Conservation (phyloP, 306 rosid genomes). For the Ammopiptanthus mongolicus region DNA sequence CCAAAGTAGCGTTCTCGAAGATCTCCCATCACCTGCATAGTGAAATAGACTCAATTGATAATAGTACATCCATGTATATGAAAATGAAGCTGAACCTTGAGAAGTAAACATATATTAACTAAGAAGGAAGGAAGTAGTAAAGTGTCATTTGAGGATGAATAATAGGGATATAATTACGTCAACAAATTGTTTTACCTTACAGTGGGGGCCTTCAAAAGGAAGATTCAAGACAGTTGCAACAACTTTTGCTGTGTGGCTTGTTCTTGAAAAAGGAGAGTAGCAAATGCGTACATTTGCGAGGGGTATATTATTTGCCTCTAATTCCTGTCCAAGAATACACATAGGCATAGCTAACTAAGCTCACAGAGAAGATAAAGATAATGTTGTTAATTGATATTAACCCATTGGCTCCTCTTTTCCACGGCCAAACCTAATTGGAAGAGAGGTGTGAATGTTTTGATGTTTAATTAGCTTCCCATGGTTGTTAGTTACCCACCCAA, state of each 20-base stretch:
- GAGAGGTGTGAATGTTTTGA: too few relatives aligned
- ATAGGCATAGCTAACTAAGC: too few relatives aligned
- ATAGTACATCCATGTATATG: not conserved
- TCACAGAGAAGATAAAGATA: too few relatives aligned
- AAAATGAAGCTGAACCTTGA: too few relatives aligned
- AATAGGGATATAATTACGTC: too few relatives aligned
- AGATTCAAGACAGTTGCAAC: slow-evolving; percentile 55
- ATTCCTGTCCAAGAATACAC: slow-evolving; percentile 39
- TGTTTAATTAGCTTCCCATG: too few relatives aligned
- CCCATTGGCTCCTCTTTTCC: too few relatives aligned
- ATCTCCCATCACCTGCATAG: slow-evolving; percentile 50
- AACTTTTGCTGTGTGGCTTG: slow-evolving; percentile 58
- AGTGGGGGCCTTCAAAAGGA: slow-evolving; percentile 60
- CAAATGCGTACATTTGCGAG: slow-evolving; percentile 61
- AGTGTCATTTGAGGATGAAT: not conserved
- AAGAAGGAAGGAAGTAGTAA: not conserved
- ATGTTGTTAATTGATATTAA: not conserved
- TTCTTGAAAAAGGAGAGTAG: slow-evolving; percentile 87
- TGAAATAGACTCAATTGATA: not conserved
- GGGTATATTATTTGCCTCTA: slow-evolving; percentile 44
- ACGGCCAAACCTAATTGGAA: too few relatives aligned
- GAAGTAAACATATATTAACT: not conserved
- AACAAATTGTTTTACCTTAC: slow-evolving; percentile 55
- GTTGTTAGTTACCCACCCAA: too few relatives aligned
- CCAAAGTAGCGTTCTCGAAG: slow-evolving; percentile 85